Evolutionary conservation across 106 monocot species (phyloP), one percentile per base, ranked within the genome.

Genomic region (Acanthochlamys bracteata): DNA sequence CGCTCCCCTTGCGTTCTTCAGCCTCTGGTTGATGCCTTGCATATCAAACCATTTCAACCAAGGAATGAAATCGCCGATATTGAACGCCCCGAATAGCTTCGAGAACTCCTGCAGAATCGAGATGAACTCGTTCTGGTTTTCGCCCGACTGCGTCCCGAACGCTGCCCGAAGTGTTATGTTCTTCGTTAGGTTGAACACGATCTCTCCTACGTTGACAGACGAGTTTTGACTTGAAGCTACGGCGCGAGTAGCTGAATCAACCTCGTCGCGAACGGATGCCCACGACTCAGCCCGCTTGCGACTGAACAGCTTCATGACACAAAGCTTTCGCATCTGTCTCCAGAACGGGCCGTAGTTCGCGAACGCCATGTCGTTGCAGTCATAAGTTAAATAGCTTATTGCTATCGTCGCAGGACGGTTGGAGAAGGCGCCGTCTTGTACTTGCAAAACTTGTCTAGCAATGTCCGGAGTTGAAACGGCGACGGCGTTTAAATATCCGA

Each of bases 291-390:
- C 83, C 11, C 91, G 87, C 45, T 76, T 77, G 51, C 91, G 88
- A 70, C 91, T 91, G 91, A 96, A 96, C 55, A 96, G 96, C 74
- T 83, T 83, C 66, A 85, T 69, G 55, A 88, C 91, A 70, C 83
- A 85, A 55, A 96, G 88, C 81, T 96, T 96, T 45, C 96, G 80
- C 82, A 91, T 91, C 71, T 91, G 91, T 68, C 96, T 87, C 91
- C 96, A 98, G 88, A 98, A 98, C 46, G 88, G 88, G 11, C 96
- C 91, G 85, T 91, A 88, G 76, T 91, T 75, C 20, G 96, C 91
- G 74, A 98, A 98, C 70, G 88, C 96, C 96, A 98, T 91, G 80
- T 98, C 96, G 49, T 81, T 73, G 66, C 82, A 82, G 79, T 83
- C 71, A 80, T 96, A 96, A 55, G 96, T 91, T 39, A 98, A 83